Base-by-base conservation (phyloP, 257 asterid genomes). In the Penstemon davidsonii region DNA sequence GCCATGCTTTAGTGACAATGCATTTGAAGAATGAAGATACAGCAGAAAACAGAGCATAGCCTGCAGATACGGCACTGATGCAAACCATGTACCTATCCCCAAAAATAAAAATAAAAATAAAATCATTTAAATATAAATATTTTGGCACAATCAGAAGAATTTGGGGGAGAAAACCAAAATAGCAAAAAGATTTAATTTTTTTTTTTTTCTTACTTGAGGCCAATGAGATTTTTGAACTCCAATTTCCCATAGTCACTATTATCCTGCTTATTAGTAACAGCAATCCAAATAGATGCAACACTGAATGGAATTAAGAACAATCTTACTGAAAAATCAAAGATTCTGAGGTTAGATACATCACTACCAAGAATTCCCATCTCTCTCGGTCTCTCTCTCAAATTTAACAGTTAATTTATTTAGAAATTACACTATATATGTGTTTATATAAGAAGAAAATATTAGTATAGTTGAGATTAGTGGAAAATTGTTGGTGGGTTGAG, bases 11-110 rank as follows among this genome's bases (percentile, higher is more conserved):
- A 36, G 88, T 66, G 13, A 76, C 83, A 42, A 86, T 46, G 67
- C 82, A 75, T 67, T 69, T 78, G 75, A 88, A 60, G 72, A 85
- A 85, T 71, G 90, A 84, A 61, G 86, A 80, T 0, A 82, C 76
- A 74, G 88, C 99, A 62, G 84, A 89, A 71, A 87, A 69, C 54
- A 85, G 70, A 7, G 97, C 95, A 78, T 88, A 90, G 47, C 81
- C 94, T 57, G 91, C 86, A 45, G 89, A 85, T 3, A 85, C 40
- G 6, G 78, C 96, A 70, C 86, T 78, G 66, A 90, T 74, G 75
- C 74, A 81, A 55, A 88, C 96, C 95, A 88, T 80, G 76, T 90
- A 93, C 85, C 99, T 93, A 68, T 3, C 54, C 47, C 52, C 12
- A 5, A 40, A 44, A 7, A 12, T 7, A 58, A 5, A 19, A 8